phyloP scores from a whole-genome alignment of 768 basidiomycete species.

The Coprinopsis strossmayeri region DNA sequence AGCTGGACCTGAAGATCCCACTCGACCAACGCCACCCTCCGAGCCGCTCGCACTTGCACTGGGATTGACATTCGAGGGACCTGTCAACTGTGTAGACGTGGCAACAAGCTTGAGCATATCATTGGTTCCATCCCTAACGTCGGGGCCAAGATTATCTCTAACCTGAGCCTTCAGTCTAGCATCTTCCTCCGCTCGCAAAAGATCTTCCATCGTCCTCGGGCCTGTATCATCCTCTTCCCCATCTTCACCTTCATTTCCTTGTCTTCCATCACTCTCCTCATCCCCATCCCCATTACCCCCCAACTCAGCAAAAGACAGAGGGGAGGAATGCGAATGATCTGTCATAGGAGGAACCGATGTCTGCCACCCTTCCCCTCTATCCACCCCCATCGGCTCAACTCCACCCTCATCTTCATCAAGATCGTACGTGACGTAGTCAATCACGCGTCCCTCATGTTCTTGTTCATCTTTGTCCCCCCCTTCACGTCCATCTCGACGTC shows the following conservation, averaged over 20 bases:
- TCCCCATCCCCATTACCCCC: neutral
- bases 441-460: slow-evolving; percentile 12
- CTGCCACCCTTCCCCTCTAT: slow-evolving; percentile 11
- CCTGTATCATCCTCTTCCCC: no score
- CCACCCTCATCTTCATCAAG: slow-evolving; percentile 18
- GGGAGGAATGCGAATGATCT: neutral
- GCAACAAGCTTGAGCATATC: neutral
- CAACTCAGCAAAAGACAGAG: neutral
- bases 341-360: neutral
- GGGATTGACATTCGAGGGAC: no score
- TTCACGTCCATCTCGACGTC: slow-evolving; percentile 8
- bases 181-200: slow-evolving; percentile 19
- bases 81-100: no score
- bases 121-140: neutral
- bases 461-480: slow-evolving; percentile 15
- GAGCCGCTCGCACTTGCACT: neutral
- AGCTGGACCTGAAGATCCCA: slow-evolving; percentile 2
- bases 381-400: slow-evolving; percentile 25
- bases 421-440: slow-evolving; percentile 27
- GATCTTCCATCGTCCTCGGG: slow-evolving; percentile 59
- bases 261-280: neutral
- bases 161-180: slow-evolving; percentile 12
- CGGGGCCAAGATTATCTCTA: slow-evolving; percentile 4
- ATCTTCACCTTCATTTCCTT: no score
- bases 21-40: neutral